Evolutionary conservation across 495 filamentous ascomycete genomes (phyloP), one percentile per base, ranked within the genome.

Genomic region (Cercophora sp.): DNA sequence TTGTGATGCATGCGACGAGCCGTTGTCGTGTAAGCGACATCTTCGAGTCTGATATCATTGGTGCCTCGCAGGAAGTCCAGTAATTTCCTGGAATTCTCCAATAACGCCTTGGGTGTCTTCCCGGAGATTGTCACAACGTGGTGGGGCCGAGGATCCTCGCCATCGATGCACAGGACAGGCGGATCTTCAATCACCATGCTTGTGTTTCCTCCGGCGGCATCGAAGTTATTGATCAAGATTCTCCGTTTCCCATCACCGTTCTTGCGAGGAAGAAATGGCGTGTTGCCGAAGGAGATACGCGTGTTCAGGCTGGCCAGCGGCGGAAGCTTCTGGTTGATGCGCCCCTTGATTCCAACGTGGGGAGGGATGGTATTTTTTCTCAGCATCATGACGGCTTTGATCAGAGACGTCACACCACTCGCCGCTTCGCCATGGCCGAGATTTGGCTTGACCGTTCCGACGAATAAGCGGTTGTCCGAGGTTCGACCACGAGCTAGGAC

Each of bases 381-480:
- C 72, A 92, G 69, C 85, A 91, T 90, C 58, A 90, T 66, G 34
- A 91, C 55, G 2, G 86, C 76, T 66, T 94, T 93, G 56, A 88
- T 75, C 16, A 92, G 66, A 2, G 82, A 77, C 5, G 82, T 81
- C 39, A 89, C 77, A 49, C 88, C 88, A 19, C 85, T 86, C 1
- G 81, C 86, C 19, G 87, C 84, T 64, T 91, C 85, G 36, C 79
- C 84, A 60, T 92, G 87, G 1, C 88, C 88, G 50, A 92, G 76
- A 51, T 91, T 91, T 3, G 87, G 73, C 55, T 92, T 93, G 18
- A 85, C 78, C 1, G 87, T 79, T 9, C 88, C 89, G 8, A 92
- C 69, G 54, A 85, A 73, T 5, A 92, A 75, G 0, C 84, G 79
- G 52, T 84, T 76, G 5, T 78, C 74, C 0, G 79, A 69, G 1